Base-by-base conservation (phyloP, 306 rosid species). In the Prunus mume region DNA sequence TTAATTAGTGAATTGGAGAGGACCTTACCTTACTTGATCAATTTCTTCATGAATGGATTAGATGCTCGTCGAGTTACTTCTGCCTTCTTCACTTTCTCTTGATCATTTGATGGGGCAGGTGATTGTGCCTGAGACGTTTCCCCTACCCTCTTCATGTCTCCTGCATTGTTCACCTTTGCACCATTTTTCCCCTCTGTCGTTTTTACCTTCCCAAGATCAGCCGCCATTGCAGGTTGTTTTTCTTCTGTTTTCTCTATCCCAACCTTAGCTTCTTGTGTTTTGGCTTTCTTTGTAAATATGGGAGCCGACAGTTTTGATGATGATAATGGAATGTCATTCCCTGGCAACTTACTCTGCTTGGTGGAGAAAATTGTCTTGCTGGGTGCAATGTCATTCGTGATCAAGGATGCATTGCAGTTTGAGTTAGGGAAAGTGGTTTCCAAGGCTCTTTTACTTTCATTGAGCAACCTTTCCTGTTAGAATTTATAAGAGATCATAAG, bases 11-110 rank as follows among this genome's bases (percentile, higher is more conserved):
- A 63, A 65, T 47, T 5, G 25, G 25, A 65, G 38, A 78, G 47
- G 46, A 61, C 10, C 41, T 61, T 27, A 32, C 62, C 63, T 89
- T 85, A 95, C 89, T 88, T 92, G 64, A 90, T 46, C 17, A 86
- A 75, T 51, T 93, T 82, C 97, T 92, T 95, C 74, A 89, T 78
- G 87, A 95, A 92, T 24, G 99, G 99, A 85, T 95, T 95, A 6
- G 87, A 66, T 0, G 96, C 86, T 67, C 97, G 84, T 66, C 46
- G 82, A 50, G 89, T 8, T 77, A 62, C 76, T 69, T 68, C 92
- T 68, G 77, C 82, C 41, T 80, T 84, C 80, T 85, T 81, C 34
- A 45, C 77, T 18, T 34, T 76, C 54, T 79, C 85, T 63, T 71
- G 83, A 74, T 75, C 81, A 73, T 80, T 85, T 61, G 83, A 68